Percentiles rank a stretch among this genome's conserved stretches.
phyloP scores from a whole-genome alignment of 2,329 filamentous ascomycete species.

The Ascocoryne sarcoides region DNA sequence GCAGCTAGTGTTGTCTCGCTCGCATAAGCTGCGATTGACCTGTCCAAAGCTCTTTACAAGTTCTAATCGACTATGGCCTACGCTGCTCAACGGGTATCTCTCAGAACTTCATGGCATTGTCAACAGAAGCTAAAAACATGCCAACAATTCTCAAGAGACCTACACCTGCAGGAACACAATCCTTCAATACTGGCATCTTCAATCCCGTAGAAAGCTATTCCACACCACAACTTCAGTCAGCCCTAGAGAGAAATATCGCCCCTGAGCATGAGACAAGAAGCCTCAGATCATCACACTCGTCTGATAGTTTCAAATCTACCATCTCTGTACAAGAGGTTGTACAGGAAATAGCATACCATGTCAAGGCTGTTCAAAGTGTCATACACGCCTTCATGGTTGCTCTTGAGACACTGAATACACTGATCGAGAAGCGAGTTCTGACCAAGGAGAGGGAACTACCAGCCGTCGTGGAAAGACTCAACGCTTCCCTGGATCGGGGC shows the following conservation, averaged over 20 bases:
- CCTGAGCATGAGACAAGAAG: slow-evolving; percentile 1
- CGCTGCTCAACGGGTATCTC: no score
- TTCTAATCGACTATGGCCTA: slow-evolving; percentile 13
- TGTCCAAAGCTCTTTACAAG: slow-evolving; percentile 17
- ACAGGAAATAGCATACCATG: slow-evolving; percentile 4
- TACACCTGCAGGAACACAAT: no score
- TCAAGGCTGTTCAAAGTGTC: slow-evolving; percentile 11
- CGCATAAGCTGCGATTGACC: slow-evolving; percentile 13
- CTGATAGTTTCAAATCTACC: slow-evolving; percentile 15
- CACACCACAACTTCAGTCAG: no score
- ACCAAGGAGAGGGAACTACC: slow-evolving; percentile 1
- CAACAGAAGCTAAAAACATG: no score
- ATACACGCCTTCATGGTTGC: slow-evolving; percentile 14
- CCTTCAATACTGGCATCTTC: no score
- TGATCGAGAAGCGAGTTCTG: slow-evolving; percentile 7
- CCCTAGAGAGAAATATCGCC: no score
- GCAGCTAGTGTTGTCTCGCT: slow-evolving; percentile 15
- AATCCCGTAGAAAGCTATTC: no score
- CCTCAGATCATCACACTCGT: slow-evolving; percentile 8
- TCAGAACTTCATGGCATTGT: no score
- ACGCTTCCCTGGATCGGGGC: neutral
- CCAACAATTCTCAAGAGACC: no score
- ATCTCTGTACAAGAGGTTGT: slow-evolving; percentile 6
- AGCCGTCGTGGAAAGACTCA: slow-evolving; percentile 2
- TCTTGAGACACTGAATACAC: slow-evolving; percentile 7